Conservation (phyloP, 331 rosid species). For the Spiraea crenata region DNA sequence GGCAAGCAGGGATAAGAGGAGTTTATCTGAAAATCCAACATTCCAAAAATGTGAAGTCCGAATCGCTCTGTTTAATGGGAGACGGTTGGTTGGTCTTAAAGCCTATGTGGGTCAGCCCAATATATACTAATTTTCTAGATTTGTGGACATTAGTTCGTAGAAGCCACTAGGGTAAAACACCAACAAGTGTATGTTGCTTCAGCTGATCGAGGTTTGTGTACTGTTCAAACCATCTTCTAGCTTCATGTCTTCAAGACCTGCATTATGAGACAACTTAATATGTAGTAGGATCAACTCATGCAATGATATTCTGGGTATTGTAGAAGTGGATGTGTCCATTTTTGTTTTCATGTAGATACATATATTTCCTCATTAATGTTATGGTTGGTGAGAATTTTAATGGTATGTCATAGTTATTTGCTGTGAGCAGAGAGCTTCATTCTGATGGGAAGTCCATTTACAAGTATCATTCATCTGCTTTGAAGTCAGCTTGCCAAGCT, state of each 20-base stretch:
- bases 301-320: background rate
- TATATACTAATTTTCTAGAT: background rate
- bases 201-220: background rate
- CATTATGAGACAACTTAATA: background rate
- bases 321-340: background rate
- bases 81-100: no score
- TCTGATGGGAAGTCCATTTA: background rate
- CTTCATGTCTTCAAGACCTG: background rate
- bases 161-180: background rate
- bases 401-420: background rate
- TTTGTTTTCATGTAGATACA: background rate
- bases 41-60: no score
- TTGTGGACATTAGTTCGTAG: background rate
- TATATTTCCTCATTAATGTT: background rate
- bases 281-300: no score
- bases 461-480: background rate
- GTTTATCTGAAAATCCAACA: no score
- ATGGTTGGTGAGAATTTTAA: background rate
- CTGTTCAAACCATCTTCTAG: background rate
- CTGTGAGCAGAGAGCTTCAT: conserved; percentile 12
- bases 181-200: background rate
- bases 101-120: no score
- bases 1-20: no score
- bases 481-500: background rate
- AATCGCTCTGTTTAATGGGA: no score